Percentiles rank a stretch among this genome's conserved stretches.
Conservation (phyloP, 148 eudicot genomes). For the Silene uniflora region DNA sequence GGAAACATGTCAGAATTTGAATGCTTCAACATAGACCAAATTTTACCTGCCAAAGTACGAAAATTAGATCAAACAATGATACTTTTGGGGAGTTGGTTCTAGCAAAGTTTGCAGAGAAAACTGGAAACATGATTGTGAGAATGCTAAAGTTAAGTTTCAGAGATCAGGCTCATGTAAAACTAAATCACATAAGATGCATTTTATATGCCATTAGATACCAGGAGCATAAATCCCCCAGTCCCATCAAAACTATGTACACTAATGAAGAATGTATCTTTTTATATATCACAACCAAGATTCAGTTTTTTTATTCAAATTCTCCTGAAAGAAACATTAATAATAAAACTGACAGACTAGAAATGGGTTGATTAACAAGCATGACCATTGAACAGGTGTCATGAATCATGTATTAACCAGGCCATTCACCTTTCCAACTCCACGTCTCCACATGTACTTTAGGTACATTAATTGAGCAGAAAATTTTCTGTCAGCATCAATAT, state of each 20-base stretch:
- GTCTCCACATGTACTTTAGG: background rate
- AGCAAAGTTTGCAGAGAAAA: background rate
- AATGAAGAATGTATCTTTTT: background rate
- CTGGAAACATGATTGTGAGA: background rate
- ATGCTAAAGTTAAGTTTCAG: background rate
- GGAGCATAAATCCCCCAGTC: background rate
- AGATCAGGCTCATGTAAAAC: background rate
- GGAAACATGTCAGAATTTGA: constrained; percentile 52
- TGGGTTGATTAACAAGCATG: background rate
- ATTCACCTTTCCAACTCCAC: background rate
- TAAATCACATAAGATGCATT: background rate
- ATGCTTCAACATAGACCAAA: constrained; percentile 51
- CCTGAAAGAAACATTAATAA: no score
- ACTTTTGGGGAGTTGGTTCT: background rate
- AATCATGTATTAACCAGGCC: background rate
- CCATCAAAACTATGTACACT: background rate
- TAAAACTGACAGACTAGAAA: background rate
- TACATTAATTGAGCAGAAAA: background rate
- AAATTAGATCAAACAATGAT: background rate
- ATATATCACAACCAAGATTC: background rate
- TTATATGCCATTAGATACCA: background rate
- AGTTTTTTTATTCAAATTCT: no score
- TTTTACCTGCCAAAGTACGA: constrained; percentile 42
- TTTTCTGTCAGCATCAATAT: background rate
- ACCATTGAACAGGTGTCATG: background rate